Conservation (phyloP, 2,329 filamentous ascomycete species). For the Cladorrhinum sp. region DNA sequence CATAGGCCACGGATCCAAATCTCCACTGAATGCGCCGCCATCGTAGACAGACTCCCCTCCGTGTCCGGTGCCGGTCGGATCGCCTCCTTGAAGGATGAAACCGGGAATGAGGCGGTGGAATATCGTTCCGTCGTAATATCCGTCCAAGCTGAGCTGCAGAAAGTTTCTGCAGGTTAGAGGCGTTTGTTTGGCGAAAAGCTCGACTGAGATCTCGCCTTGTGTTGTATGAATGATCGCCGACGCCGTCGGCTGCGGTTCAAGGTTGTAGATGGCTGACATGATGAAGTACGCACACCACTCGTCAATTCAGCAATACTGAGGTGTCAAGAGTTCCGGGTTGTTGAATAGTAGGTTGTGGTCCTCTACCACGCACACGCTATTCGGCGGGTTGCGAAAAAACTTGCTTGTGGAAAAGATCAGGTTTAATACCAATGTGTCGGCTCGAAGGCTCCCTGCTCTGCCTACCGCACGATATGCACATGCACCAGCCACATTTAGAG, state of each 20-base stretch:
- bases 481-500: conserved; percentile 4
- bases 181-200: conserved; percentile 92
- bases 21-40: conserved; percentile 70
- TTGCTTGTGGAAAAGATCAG: background rate
- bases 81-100: conserved; percentile 92
- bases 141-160: conserved; percentile 88
- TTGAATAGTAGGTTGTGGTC: background rate
- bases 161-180: conserved; percentile 93
- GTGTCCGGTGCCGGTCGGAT: conserved; percentile 87
- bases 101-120: conserved; percentile 91
- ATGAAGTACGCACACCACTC: conserved; percentile 5
- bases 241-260: conserved; percentile 90
- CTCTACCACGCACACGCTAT: background rate
- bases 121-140: conserved; percentile 89
- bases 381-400: background rate
- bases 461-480: background rate
- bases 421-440: background rate
- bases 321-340: background rate
- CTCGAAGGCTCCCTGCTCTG: conserved; percentile 1
- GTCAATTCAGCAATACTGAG: background rate
- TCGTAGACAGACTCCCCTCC: conserved; percentile 92
- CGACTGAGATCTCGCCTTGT: conserved; percentile 81
- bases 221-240: conserved; percentile 91
- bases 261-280: conserved; percentile 91
- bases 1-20: conserved; percentile 70